phyloP scores from a whole-genome alignment of 768 basidiomycete genomes.

The Boletus barrowsii region DNA sequence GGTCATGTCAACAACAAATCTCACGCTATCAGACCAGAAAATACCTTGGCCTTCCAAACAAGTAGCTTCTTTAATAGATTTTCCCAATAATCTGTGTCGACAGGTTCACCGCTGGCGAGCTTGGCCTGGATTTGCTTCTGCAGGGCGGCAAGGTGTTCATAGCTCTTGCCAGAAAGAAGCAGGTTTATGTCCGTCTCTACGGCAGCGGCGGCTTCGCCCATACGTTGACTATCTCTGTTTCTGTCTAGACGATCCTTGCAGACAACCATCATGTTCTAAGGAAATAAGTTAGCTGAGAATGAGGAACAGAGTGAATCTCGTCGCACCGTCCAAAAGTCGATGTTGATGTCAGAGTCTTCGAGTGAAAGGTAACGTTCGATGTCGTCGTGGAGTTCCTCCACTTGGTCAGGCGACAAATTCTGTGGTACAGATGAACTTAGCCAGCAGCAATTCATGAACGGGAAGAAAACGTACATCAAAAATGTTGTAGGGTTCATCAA shows the following conservation, averaged over 20 bases:
- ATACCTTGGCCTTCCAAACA: constrained; percentile 95
- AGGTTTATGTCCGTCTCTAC: constrained; percentile 84
- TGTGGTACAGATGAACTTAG: constrained; percentile 30
- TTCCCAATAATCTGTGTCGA: constrained; percentile 99
- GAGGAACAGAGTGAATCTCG: not conserved
- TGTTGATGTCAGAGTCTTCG: constrained; percentile 78
- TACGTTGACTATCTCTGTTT: constrained; percentile 57
- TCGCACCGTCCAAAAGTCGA: constrained; percentile 96
- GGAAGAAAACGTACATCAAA: constrained; percentile 66
- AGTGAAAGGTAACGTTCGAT: constrained; percentile 89
- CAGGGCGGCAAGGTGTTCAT: constrained; percentile 76
- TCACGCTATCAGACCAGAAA: constrained; percentile 1
- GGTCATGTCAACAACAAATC: constrained; percentile 4
- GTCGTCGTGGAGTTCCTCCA: constrained; percentile 90
- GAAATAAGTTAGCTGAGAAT: constrained; percentile 3
- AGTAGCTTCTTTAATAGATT: constrained; percentile 83
- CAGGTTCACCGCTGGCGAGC: constrained; percentile 85
- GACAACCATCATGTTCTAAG: constrained; percentile 94
- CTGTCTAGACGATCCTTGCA: constrained; percentile 87
- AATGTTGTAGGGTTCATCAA: constrained; percentile 98
- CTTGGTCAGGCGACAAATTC: constrained; percentile 85
- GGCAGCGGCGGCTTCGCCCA: constrained; percentile 66
- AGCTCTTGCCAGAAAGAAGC: constrained; percentile 80
- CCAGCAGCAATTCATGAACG: not conserved
- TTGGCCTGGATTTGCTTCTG: constrained; percentile 88